Conservation (phyloP, 257 asterid genomes). For the Solanum rostratum region DNA sequence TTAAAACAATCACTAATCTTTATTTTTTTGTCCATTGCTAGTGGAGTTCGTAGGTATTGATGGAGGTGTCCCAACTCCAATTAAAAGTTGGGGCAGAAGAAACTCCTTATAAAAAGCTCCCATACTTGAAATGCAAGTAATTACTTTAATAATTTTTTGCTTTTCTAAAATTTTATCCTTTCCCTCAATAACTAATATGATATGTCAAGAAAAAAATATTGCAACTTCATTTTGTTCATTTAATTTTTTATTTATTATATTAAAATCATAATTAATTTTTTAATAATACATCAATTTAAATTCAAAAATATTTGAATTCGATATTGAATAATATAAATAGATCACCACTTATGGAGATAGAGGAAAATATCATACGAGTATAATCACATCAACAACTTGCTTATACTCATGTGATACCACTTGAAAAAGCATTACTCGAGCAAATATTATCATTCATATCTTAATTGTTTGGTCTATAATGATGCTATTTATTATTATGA, state of each 20-base stretch:
- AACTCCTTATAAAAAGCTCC: background rate
- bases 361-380: background rate
- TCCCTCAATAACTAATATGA: background rate
- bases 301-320: background rate
- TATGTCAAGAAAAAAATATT: background rate
- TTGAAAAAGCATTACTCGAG: too few relatives aligned
- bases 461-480: too few relatives aligned
- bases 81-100: background rate
- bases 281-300: too few relatives aligned
- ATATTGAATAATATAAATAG: background rate
- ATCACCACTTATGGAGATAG: background rate
- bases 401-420: too few relatives aligned
- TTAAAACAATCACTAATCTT: background rate
- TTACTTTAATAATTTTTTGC: background rate
- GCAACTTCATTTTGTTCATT: background rate
- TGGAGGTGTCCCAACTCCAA: background rate
- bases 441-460: too few relatives aligned
- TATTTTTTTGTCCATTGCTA: background rate
- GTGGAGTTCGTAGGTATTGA: constrained; percentile 1
- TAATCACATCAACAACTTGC: too few relatives aligned
- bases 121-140: constrained; percentile 3
- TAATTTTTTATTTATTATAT: background rate
- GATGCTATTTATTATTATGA: too few relatives aligned
- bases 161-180: background rate
- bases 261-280: background rate